Evolutionary conservation across 345 rosid genomes (phyloP), one percentile per base, ranked within the genome.

Genomic region (Cardamine occulta): DNA sequence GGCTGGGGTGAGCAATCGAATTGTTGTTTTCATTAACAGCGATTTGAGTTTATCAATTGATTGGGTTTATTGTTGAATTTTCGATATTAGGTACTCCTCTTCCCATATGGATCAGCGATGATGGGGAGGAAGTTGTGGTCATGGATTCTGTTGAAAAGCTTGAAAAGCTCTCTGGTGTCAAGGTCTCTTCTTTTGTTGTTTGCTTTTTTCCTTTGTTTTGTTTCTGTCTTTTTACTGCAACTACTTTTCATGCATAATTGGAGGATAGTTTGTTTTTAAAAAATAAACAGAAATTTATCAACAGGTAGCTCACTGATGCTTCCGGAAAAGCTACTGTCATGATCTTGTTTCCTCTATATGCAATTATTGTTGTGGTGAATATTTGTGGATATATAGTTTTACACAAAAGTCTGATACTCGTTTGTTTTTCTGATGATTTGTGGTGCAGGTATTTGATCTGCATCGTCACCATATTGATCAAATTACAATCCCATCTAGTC

Each of bases 391-490:
- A 24, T 53, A 10, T 53, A 5, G 28, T 40, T 5, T 53, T 10
- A 24, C 23, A 9, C 56, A 55, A 60, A 31, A 19, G 47, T 24
- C 51, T 48, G 68, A 66, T 39, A 13, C 73, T 49, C 72, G 23
- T 56, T 77, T 56, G 72, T 51, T 58, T 66, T 66, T 57, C 21
- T 57, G 32, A 54, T 57, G 64, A 31, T 65, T 34, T 66, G 31
- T 72, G 63, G 55, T 84, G 56, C 83, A 95, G 99, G 85, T 95
- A 32, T 80, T 83, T 81, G 99, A 95, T 85, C 87, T 95, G 47
- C 99, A 95, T 70, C 94, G 99, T 9, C 97, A 96, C 82, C 83
- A 89, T 75, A 96, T 96, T 77, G 99, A 96, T 85, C 90, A 96
- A 52, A 91, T 96, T 44, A 87, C 91, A 49, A 80, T 96, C 61